Conservation (phyloP, 2,329 filamentous ascomycete genomes). For the Aschersonia sp. region DNA sequence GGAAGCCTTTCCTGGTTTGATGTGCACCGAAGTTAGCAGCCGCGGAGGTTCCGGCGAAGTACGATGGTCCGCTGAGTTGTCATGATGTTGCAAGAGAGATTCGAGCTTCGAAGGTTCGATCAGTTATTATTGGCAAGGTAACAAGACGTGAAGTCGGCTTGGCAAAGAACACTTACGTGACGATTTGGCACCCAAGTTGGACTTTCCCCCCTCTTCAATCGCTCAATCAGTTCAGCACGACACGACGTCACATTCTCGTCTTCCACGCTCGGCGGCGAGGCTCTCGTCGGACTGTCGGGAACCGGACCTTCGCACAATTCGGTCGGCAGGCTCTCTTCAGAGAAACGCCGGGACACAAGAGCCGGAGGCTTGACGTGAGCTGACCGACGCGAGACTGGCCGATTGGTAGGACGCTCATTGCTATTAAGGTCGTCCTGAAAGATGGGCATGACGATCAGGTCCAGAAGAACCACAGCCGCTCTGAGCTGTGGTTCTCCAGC, state of each 20-base stretch:
- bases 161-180: constrained; percentile 29
- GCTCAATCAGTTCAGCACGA: constrained; percentile 67
- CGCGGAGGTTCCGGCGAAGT: constrained; percentile 20
- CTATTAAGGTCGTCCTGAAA: constrained; percentile 35
- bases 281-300: constrained; percentile 22
- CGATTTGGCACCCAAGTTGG: constrained; percentile 57
- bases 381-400: constrained; percentile 10
- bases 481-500: constrained; percentile 8
- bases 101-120: constrained; percentile 18
- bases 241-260: constrained; percentile 31
- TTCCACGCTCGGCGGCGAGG: constrained; percentile 10
- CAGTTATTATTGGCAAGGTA: no score
- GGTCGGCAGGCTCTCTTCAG: constrained; percentile 45
- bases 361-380: constrained; percentile 7
- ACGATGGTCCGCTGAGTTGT: constrained; percentile 11
- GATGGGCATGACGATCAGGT: constrained; percentile 35
- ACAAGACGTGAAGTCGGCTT: no score
- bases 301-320: constrained; percentile 46
- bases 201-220: constrained; percentile 65
- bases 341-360: constrained; percentile 19
- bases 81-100: constrained; percentile 15
- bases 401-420: constrained; percentile 12
- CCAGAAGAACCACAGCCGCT: constrained; percentile 18
- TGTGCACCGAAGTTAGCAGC: constrained; percentile 30
- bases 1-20: constrained; percentile 28